Evolutionary conservation across 2,329 filamentous ascomycete species (phyloP).

Genomic region (Purpureocillium takamizusanense): DNA sequence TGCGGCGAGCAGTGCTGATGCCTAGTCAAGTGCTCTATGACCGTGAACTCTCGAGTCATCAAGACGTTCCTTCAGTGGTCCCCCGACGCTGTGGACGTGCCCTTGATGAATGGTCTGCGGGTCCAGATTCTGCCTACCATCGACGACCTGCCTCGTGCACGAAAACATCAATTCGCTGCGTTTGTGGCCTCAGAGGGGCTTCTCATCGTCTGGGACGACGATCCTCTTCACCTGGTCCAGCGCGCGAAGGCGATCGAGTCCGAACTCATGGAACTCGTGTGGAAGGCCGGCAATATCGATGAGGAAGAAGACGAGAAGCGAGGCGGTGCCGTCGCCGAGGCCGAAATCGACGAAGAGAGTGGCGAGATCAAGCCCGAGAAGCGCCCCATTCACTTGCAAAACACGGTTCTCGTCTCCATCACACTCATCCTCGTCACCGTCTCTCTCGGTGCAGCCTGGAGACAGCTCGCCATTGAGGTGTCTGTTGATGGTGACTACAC

Average conservation of each 20-base stretch:
- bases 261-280: slow-evolving; percentile 70
- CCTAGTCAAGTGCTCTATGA: slow-evolving; percentile 58
- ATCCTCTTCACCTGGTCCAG: slow-evolving; percentile 59
- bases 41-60: slow-evolving; percentile 70
- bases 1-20: neutral
- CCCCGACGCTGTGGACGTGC: slow-evolving; percentile 64
- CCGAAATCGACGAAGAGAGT: slow-evolving; percentile 62
- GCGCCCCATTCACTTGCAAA: slow-evolving; percentile 59
- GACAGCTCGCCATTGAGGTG: slow-evolving; percentile 60
- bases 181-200: slow-evolving; percentile 65
- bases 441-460: slow-evolving; percentile 61
- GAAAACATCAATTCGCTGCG: slow-evolving; percentile 74
- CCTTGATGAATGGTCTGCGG: slow-evolving; percentile 65
- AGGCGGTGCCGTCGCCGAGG: slow-evolving; percentile 32
- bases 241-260: slow-evolving; percentile 65
- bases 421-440: slow-evolving; percentile 57
- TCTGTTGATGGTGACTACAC: slow-evolving; percentile 53
- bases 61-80: slow-evolving; percentile 69
- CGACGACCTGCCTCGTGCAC: slow-evolving; percentile 58
- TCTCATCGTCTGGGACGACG: slow-evolving; percentile 76
- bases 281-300: slow-evolving; percentile 50
- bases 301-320: slow-evolving; percentile 46
- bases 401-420: slow-evolving; percentile 57
- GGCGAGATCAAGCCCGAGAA: slow-evolving; percentile 56
- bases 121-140: slow-evolving; percentile 68